Evolutionary conservation across 768 basidiomycete species (phyloP).

Genomic region (Calvatia gigantea): DNA sequence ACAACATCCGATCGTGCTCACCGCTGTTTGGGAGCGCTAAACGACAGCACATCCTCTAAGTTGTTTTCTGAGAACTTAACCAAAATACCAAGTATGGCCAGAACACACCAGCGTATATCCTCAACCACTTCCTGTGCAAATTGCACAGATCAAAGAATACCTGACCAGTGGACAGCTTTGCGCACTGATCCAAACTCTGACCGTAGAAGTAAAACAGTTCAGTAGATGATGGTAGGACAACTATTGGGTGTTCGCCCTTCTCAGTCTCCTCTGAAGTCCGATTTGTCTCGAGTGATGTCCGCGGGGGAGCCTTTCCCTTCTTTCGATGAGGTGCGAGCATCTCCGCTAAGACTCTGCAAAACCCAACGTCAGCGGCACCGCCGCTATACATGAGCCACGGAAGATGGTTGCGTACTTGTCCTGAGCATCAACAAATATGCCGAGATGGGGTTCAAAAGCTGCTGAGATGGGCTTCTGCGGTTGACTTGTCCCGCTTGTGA

Average conservation of each 20-base stretch:
- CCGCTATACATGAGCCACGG: background rate
- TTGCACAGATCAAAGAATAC: slow-evolving; percentile 78
- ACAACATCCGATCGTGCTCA: slow-evolving; percentile 20
- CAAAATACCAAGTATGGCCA: background rate
- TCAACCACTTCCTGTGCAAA: slow-evolving; percentile 91
- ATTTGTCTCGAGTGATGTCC: slow-evolving; percentile 64
- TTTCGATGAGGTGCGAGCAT: slow-evolving; percentile 85
- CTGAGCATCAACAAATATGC: slow-evolving; percentile 93
- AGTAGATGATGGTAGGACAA: slow-evolving; percentile 89
- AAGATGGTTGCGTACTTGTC: slow-evolving; percentile 74
- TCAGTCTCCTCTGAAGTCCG: slow-evolving; percentile 34
- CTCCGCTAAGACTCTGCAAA: slow-evolving; percentile 73
- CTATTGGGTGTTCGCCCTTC: slow-evolving; percentile 45
- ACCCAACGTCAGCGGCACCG: background rate
- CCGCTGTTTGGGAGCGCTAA: slow-evolving; percentile 63
- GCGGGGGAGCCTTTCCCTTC: slow-evolving; percentile 40
- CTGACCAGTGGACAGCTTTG: slow-evolving; percentile 82
- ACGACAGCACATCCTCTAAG: slow-evolving; percentile 84
- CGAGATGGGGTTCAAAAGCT: slow-evolving; percentile 92
- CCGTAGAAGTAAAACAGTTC: slow-evolving; percentile 98
- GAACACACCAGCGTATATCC: slow-evolving; percentile 74
- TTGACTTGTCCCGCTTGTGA: slow-evolving; percentile 45
- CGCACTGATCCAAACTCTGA: slow-evolving; percentile 92
- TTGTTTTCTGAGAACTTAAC: background rate
- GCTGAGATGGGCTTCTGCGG: slow-evolving; percentile 73